These are phyloP conservation scores for Brassica cretica DNA, from an alignment of 345 rosid species.

Conservation along the genomic window DNA sequence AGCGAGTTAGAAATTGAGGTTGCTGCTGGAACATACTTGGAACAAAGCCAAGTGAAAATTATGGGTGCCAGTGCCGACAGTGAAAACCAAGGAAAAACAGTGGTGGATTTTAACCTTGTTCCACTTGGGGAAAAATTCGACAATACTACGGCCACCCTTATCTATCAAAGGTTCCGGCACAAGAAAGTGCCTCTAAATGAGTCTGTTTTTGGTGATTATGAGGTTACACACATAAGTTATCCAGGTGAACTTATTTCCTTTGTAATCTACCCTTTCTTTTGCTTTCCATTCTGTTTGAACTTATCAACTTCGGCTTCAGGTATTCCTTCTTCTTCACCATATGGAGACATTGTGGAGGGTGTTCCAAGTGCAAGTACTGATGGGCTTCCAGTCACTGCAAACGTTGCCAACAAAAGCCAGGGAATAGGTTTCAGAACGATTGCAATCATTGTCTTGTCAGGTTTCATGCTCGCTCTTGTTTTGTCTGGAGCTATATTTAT, in stretches of 20 bases:
- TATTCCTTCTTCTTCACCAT: constrained; percentile 79
- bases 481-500: constrained; percentile 66
- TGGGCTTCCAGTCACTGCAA: constrained; percentile 72
- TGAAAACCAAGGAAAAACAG: constrained; percentile 83
- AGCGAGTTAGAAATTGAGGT: constrained; percentile 91
- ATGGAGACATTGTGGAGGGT: constrained; percentile 51
- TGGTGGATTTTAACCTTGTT: constrained; percentile 87
- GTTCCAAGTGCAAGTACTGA: constrained; percentile 70
- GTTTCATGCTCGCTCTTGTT: constrained; percentile 74
- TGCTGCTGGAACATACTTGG: constrained; percentile 88
- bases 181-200: constrained; percentile 71
- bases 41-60: constrained; percentile 95
- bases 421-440: constrained; percentile 72
- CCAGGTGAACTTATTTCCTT: constrained; percentile 61
- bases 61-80: constrained; percentile 97
- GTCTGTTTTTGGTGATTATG: constrained; percentile 83
- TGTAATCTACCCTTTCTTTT: constrained; percentile 10
- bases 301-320: constrained; percentile 48
- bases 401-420: constrained; percentile 61
- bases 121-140: constrained; percentile 98
- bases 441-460: constrained; percentile 70
- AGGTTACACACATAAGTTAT: constrained; percentile 68
- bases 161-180: constrained; percentile 73
- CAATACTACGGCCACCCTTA: constrained; percentile 87
- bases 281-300: constrained; percentile 29